Conservation (phyloP, 306 rosid species). For the Cicer bijugum region DNA sequence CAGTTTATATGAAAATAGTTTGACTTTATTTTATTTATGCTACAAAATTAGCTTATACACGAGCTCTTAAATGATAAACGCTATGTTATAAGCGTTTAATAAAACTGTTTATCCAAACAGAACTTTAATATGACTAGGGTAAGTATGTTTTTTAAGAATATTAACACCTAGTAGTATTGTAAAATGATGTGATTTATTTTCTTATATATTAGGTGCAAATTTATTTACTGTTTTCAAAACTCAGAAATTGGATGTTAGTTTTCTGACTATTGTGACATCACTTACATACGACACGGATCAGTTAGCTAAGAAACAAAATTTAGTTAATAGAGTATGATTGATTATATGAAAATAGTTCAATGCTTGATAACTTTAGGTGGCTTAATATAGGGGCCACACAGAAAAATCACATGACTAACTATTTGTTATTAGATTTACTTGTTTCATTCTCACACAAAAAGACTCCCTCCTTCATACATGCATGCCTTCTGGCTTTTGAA, state of each 20-base stretch:
- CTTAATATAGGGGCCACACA: neutral
- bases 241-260: conserved; percentile 28
- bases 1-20: too few relatives aligned
- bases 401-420: neutral
- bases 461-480: too few relatives aligned
- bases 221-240: conserved; percentile 28
- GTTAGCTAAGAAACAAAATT: conserved; percentile 10
- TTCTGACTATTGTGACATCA: conserved; percentile 15
- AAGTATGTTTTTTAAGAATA: too few relatives aligned
- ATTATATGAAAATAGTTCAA: conserved; percentile 16
- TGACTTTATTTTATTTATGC: neutral
- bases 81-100: too few relatives aligned
- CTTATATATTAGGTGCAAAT: conserved; percentile 62
- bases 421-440: too few relatives aligned
- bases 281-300: conserved; percentile 3
- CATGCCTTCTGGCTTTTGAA: too few relatives aligned
- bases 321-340: neutral
- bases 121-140: too few relatives aligned
- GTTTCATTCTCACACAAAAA: too few relatives aligned
- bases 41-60: too few relatives aligned
- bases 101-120: too few relatives aligned
- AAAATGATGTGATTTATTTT: conserved; percentile 32
- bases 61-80: too few relatives aligned
- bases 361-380: neutral
- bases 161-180: conserved; percentile 29